Evolutionary conservation across 768 basidiomycete genomes (phyloP), one percentile per base, ranked within the genome.

Genomic region (Boletus bicolor): DNA sequence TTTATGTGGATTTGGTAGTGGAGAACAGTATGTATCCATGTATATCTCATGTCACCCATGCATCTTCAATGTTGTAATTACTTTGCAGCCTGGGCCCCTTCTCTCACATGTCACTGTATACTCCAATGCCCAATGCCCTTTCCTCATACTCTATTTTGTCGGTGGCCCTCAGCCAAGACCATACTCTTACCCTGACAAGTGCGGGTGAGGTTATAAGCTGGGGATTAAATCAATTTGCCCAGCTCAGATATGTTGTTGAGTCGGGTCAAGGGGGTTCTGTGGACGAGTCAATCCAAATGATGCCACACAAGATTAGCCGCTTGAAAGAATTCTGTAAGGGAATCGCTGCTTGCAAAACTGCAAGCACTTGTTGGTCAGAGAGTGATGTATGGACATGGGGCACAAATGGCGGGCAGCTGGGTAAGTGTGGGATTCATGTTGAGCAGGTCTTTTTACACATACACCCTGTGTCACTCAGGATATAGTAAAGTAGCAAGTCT

Each of bases 141-240:
- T 76, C 88, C 43, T 72, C 81, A 1, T 76, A 84, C 38, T 74
- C 75, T 0, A 79, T 94, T 32, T 73, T 77, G 7, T 75, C 83
- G 14, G 81, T 98, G 24, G 92, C 93, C 0, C 77, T 94, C 7
- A 95, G 91, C 11, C 96, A 96, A 69, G 97, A 99, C 64, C 97
- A 98, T 67, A 95, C 95, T 0, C 82, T 98, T 30, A 89, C 84
- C 1, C 75, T 98, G 30, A 95, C 93, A 0, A 81, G 76, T 28
- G 68, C 79, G 0, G 94, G 96, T 4, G 91, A 94, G 64, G 83
- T 98, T 4, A 82, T 87, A 38, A 93, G 86, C 26, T 98, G 94
- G 91, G 97, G 93, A 14, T 72, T 92, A 26, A 95, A 95, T 61
- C 82, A 93, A 14, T 96, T 94, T 68, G 76, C 83, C 5, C 95